A percentile compares a stretch with the other conserved stretches of the same genome.
Evolutionary conservation across 208 protist genomes (phyloP).

Genomic region (Acanthamoeba polyphaga): DNA sequence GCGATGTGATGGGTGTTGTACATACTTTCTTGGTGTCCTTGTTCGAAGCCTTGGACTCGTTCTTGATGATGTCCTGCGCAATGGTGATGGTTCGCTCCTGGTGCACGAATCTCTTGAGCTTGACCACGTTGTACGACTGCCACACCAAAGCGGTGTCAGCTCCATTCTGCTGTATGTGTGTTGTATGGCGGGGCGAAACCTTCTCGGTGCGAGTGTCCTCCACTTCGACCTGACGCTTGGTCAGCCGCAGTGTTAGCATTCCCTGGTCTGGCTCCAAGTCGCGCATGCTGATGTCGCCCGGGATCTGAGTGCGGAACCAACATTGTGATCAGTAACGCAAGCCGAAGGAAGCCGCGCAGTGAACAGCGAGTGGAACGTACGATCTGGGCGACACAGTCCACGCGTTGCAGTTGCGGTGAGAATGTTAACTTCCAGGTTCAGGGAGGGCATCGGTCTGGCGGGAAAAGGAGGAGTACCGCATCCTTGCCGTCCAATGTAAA

Average conservation of each 20-base stretch:
- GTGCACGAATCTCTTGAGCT: slow-evolving; percentile 50
- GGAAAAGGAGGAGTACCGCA: background rate
- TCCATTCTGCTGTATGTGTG: background rate
- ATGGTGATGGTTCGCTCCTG: slow-evolving; percentile 58
- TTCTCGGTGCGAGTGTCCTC: slow-evolving; percentile 10
- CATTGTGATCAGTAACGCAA: background rate
- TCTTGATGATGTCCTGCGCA: slow-evolving; percentile 31
- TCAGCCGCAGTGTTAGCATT: background rate
- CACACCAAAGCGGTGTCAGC: background rate
- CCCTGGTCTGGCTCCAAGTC: slow-evolving; percentile 30
- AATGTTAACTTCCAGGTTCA: too few relatives aligned
- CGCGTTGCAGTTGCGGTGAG: too few relatives aligned
- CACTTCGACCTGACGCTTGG: background rate
- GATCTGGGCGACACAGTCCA: background rate
- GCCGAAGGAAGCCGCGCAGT: background rate
- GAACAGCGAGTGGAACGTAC: background rate
- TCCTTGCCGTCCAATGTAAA: slow-evolving; percentile 7
- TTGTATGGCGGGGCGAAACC: background rate
- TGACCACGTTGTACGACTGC: slow-evolving; percentile 31
- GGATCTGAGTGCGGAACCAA: background rate
- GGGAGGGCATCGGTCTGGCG: background rate
- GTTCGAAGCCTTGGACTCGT: background rate
- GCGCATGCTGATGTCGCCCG: background rate
- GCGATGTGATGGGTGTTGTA: background rate
- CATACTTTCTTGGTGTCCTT: slow-evolving; percentile 44